Conservation (phyloP, 192 early-diverging fungal genomes). For the Rhizophagus clarus region DNA sequence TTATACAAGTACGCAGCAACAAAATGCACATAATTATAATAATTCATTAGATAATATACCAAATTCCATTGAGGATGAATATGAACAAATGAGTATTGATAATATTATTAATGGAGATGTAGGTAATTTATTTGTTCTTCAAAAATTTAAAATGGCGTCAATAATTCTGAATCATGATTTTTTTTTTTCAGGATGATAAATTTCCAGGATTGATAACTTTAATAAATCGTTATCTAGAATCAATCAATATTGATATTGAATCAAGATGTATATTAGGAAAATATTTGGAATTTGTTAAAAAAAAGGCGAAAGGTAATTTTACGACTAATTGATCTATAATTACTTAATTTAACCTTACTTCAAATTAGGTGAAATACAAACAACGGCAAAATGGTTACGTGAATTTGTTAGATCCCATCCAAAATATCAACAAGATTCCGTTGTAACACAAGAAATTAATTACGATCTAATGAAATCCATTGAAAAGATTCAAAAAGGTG, state of each 20-base stretch:
- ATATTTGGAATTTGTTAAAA: slow-evolving; percentile 80
- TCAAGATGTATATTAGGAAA: slow-evolving; percentile 70
- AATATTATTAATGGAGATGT: slow-evolving; percentile 91
- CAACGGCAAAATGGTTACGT: slow-evolving; percentile 88
- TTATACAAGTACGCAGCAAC: background rate
- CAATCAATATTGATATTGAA: slow-evolving; percentile 63
- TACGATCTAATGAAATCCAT: slow-evolving; percentile 79
- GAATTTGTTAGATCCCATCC: slow-evolving; percentile 86
- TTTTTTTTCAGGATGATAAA: slow-evolving; percentile 40
- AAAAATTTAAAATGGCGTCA: background rate
- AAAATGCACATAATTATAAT: background rate
- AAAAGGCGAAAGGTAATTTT: slow-evolving; percentile 73
- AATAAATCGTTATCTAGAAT: slow-evolving; percentile 84
- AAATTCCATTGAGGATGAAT: slow-evolving; percentile 42
- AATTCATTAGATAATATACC: background rate
- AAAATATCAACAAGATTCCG: slow-evolving; percentile 87
- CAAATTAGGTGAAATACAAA: slow-evolving; percentile 61
- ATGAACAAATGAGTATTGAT: slow-evolving; percentile 79
- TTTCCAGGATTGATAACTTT: slow-evolving; percentile 87
- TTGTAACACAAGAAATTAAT: slow-evolving; percentile 80
- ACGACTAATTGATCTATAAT: background rate
- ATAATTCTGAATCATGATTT: background rate
- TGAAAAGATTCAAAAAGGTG: slow-evolving; percentile 58
- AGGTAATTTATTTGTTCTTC: background rate
- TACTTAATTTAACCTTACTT: background rate